Conservation (phyloP, 2,329 filamentous ascomycete genomes). For the Fusarium sp. region DNA sequence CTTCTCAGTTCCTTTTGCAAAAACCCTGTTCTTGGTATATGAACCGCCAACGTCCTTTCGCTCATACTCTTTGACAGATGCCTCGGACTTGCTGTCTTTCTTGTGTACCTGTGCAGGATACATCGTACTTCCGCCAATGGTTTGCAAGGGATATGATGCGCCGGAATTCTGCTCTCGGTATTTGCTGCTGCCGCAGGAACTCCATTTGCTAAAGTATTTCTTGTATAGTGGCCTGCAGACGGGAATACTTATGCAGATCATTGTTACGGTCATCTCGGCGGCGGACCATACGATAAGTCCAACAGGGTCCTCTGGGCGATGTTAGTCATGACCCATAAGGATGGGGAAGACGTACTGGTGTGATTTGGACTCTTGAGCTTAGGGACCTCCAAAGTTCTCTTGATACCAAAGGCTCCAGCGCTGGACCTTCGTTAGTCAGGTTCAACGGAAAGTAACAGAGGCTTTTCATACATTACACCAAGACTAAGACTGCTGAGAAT, state of each 20-base stretch:
- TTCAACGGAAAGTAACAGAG: accelerated
- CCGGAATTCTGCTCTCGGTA: slow-evolving; percentile 29
- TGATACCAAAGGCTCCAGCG: slow-evolving; percentile 49
- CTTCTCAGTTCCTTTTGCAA: not conserved
- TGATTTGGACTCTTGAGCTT: slow-evolving; percentile 46
- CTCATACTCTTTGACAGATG: slow-evolving; percentile 1
- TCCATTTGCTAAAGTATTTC: slow-evolving; percentile 35
- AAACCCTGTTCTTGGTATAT: slow-evolving; percentile 12
- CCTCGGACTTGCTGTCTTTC: slow-evolving; percentile 14
- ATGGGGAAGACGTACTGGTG: slow-evolving; percentile 13
- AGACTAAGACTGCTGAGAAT: slow-evolving; percentile 58
- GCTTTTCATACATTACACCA: slow-evolving; percentile 53
- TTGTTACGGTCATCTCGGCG: slow-evolving; percentile 54
- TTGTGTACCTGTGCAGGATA: not conserved
- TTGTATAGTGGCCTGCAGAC: slow-evolving; percentile 55
- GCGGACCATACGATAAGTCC: slow-evolving; percentile 55
- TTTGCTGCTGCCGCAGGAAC: slow-evolving; percentile 41
- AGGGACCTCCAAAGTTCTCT: slow-evolving; percentile 47
- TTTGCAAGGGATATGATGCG: slow-evolving; percentile 28
- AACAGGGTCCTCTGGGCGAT: slow-evolving; percentile 50
- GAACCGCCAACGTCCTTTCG: slow-evolving; percentile 8
- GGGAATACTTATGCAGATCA: slow-evolving; percentile 57
- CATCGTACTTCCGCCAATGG: slow-evolving; percentile 30
- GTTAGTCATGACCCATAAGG: not conserved
- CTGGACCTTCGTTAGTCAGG: slow-evolving; percentile 7